phyloP scores from a whole-genome alignment of 495 filamentous ascomycete genomes.

The Wilcoxina mikolae region DNA sequence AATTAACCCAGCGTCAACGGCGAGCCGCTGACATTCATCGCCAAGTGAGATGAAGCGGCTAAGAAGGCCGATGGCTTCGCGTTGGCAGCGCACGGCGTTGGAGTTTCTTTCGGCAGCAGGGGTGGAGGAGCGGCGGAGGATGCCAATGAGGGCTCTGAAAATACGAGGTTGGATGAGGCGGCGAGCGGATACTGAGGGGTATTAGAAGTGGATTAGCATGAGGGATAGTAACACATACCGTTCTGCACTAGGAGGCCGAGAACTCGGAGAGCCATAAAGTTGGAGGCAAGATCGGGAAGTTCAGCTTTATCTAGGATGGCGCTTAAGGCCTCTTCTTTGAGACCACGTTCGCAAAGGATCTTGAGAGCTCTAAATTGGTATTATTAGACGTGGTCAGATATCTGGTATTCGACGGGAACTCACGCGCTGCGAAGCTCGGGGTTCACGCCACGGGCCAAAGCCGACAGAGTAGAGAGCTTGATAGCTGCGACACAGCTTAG shows the following conservation, averaged over 20 bases:
- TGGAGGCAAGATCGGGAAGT: not conserved
- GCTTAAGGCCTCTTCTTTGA: not conserved
- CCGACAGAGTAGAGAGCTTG: not conserved
- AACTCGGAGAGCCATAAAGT: not conserved
- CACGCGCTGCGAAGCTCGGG: conserved; percentile 5
- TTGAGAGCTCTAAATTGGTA: conserved; percentile 2
- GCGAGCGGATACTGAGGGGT: not conserved
- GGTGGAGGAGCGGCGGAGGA: not conserved
- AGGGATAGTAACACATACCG: not conserved
- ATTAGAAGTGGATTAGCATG: not conserved
- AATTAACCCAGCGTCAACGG: not conserved
- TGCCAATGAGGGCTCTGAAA: not conserved
- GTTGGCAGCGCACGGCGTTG: not conserved
- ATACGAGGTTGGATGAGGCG: not conserved
- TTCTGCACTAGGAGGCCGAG: not conserved
- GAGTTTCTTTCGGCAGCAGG: not conserved
- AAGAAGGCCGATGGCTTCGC: not conserved
- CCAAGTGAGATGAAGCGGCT: not conserved
- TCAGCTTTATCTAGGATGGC: not conserved
- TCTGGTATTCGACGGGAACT: not conserved
- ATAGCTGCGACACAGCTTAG: conserved; percentile 2
- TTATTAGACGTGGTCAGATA: not conserved
- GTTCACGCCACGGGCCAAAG: conserved; percentile 1
- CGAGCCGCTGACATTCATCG: not conserved
- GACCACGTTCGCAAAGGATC: not conserved